Evolutionary conservation across 2,329 filamentous ascomycete species (phyloP), one percentile per base, ranked within the genome.

Genomic region (Ceratocystis papillata): DNA sequence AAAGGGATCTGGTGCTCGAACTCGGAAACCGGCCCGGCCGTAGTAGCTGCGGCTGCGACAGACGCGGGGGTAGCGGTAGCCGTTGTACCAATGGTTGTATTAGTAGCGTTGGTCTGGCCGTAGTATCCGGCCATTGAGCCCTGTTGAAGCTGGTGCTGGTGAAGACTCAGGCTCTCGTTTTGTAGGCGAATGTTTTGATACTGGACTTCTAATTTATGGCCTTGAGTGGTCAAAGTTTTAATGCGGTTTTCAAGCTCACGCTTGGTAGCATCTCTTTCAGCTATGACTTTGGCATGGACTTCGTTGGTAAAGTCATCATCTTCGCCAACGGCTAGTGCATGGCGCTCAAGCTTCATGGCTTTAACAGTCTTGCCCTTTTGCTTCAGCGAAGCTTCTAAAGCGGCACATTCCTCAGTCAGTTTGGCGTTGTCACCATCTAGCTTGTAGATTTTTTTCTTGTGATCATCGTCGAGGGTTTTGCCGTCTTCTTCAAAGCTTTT

Each of bases 371-470:
- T 88, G 68, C 76, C 76, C 69, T 78, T 78, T 65, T 88, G 82
- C 70, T 85, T 87, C 33, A 94, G 80, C 69, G 89, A 86, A 7
- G 88, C 82, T 73, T 94, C 89, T 63, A 93, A 77, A 44, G 79
- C 79, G 5, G 81, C 77, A 67, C 83, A 82, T 66, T 86, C 85
- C 48, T 87, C 82, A 71, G 90, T 87, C 25, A 89, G 77, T 37
- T 81, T 77, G 45, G 77, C 75, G 61, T 87, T 86, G 65, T 84
- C 77, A 46, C 78, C 76, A 55, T 80, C 79, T 48, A 86, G 76
- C 53, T 80, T 77, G 45, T 77, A 75, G n/a, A 80, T 75, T 67
- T 82, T 80, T 20, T 76, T 72, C 66, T 83, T 80, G 57, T 80
- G 79, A 20, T 81, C 79, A 57, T 79, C 75, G 67, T 79, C 77